A percentile compares a stretch with the other conserved stretches of the same genome.
Evolutionary conservation across 2,329 filamentous ascomycete species (phyloP).

Genomic region (Colletotrichum incanum): DNA sequence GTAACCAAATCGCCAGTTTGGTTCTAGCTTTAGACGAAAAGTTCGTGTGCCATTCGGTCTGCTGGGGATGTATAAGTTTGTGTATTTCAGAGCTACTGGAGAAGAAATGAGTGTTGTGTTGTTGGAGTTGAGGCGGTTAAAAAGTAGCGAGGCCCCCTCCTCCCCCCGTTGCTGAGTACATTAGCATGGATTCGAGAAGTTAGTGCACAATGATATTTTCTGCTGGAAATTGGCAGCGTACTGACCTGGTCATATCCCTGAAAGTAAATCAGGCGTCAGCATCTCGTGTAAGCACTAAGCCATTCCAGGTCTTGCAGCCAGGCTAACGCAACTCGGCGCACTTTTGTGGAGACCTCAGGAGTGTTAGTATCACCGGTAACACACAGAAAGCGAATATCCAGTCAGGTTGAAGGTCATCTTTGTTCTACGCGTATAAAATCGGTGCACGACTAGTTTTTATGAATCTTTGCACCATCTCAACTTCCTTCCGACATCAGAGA

Average conservation of each 20-base stretch:
- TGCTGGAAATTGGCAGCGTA: neutral
- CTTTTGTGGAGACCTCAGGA: neutral
- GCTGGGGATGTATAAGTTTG: neutral
- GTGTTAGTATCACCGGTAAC: neutral
- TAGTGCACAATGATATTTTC: neutral
- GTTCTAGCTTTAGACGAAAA: neutral
- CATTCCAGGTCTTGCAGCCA: neutral
- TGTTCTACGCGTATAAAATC: slow-evolving; percentile 6
- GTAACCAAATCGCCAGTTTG: neutral
- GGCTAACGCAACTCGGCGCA: too few species aligned
- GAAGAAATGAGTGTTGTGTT: neutral
- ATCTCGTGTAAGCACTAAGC: slow-evolving; percentile 2
- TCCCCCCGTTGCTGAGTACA: neutral
- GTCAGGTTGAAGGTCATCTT: too few species aligned
- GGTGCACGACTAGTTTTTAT: too few species aligned
- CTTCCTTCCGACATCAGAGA: too few species aligned
- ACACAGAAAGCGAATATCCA: neutral
- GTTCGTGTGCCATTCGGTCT: rapidly evolving
- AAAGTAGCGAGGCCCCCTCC: neutral
- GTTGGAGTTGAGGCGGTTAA: neutral
- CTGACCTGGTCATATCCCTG: neutral
- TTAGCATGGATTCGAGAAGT: neutral
- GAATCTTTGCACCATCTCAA: too few species aligned
- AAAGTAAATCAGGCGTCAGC: neutral
- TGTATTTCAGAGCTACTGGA: neutral